phyloP scores from a whole-genome alignment of 139 green algal species.

The Desmodesmus armatus region DNA sequence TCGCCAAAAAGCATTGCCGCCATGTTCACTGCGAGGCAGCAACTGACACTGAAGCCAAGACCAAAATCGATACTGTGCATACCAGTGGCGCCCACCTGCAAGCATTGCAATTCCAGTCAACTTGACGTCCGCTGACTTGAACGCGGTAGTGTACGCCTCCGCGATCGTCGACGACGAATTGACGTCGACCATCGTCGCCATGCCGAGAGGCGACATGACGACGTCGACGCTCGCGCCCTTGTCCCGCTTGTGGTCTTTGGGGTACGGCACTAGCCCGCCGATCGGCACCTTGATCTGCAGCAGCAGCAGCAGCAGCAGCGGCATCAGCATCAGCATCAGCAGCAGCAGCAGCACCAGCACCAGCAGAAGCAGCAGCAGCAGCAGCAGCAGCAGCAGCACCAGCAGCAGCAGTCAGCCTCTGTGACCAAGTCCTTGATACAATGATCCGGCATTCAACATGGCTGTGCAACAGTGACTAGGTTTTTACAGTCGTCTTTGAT shows the following conservation, averaged over 20 bases:
- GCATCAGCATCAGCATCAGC: neutral
- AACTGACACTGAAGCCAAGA: neutral
- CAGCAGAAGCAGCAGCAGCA: neutral
- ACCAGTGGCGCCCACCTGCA: neutral
- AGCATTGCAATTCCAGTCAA: neutral
- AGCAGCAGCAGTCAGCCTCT: neutral
- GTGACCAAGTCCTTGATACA: neutral
- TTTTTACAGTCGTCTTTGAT: neutral
- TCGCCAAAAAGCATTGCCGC: neutral
- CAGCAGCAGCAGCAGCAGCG: neutral
- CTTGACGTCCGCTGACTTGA: neutral
- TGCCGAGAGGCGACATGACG: neutral
- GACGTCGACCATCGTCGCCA: slow-evolving; percentile 10
- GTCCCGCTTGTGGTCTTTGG: neutral
- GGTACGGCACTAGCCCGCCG: slow-evolving; percentile 30
- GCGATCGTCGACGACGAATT: neutral
- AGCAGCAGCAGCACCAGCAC: neutral
- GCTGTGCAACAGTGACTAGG: neutral
- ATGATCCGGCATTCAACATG: neutral
- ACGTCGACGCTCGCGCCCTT: neutral
- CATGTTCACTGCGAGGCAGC: too few species aligned
- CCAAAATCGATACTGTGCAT: neutral
- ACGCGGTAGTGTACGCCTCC: neutral
- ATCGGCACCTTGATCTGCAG: neutral
- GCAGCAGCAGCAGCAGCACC: neutral